Conservation (phyloP, 2,329 filamentous ascomycete species). For the Aquanectria penicillioides region DNA sequence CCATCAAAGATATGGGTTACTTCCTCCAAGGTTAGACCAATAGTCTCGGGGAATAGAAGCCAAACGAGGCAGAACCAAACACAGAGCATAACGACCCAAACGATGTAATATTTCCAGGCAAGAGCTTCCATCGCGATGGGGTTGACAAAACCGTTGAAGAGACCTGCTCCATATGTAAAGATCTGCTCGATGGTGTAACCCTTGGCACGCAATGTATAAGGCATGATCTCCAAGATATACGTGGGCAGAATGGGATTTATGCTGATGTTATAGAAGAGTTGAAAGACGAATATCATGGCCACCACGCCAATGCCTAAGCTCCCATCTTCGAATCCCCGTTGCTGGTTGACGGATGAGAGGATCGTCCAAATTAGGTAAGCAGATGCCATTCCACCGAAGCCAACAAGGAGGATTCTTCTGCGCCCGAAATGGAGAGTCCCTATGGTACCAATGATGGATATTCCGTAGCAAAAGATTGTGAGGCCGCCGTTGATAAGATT, state of each 20-base stretch:
- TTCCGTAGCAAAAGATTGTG: neutral
- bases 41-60: constrained; percentile 7
- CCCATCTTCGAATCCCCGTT: neutral
- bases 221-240: constrained; percentile 10
- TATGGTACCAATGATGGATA: neutral
- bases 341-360: constrained; percentile 6
- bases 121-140: constrained; percentile 9
- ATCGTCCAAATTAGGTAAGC: constrained; percentile 18
- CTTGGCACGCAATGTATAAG: constrained; percentile 8
- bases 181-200: constrained; percentile 11
- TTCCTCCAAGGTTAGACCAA: constrained; percentile 6
- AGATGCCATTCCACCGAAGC: no score
- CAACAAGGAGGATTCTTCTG: neutral
- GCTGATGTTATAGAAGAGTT: constrained; percentile 7
- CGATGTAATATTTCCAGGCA: constrained; percentile 12
- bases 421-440: neutral
- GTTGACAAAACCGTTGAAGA: constrained; percentile 11
- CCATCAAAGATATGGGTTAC: no score
- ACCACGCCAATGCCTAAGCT: neutral
- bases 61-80: neutral
- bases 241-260: constrained; percentile 1
- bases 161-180: neutral
- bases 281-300: constrained; percentile 18
- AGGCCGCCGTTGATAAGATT: constrained; percentile 12
- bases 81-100: neutral